Conservation (phyloP, 179 eudicot species). For the Drosera spatulata region DNA sequence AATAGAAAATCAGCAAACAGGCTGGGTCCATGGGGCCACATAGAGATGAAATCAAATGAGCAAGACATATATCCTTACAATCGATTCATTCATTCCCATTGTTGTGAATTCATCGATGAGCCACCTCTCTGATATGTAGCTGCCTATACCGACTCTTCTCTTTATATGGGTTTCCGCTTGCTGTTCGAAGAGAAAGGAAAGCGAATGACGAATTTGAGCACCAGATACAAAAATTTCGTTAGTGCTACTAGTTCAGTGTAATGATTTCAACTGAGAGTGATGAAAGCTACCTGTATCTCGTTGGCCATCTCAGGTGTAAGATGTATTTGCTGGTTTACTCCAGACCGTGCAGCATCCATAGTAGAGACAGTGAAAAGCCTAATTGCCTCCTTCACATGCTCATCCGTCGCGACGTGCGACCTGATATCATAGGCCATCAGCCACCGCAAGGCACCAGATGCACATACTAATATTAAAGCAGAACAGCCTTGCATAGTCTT, state of each 20-base stretch:
- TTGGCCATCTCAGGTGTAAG: slow-evolving; percentile 78
- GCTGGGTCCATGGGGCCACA: too few relatives aligned
- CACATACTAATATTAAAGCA: too few relatives aligned
- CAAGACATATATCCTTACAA: slow-evolving; percentile 32
- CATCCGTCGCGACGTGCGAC: slow-evolving; percentile 70
- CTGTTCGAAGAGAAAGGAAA: slow-evolving; percentile 24
- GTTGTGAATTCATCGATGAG: slow-evolving; percentile 81
- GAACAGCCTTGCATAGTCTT: too few relatives aligned
- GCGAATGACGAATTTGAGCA: slow-evolving; percentile 1
- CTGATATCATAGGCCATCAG: slow-evolving; percentile 19
- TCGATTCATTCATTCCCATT: slow-evolving; percentile 89
- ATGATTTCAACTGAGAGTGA: too few relatives aligned
- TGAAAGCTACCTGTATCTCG: slow-evolving; percentile 63
- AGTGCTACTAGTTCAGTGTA: too few relatives aligned
- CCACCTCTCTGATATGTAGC: slow-evolving; percentile 94
- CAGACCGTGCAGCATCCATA: slow-evolving; percentile 98
- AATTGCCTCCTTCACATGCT: slow-evolving; percentile 78
- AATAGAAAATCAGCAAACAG: too few relatives aligned
- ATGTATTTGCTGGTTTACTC: slow-evolving; percentile 73
- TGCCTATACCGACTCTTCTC: slow-evolving; percentile 96
- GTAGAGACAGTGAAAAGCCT: slow-evolving; percentile 83
- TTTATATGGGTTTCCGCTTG: slow-evolving; percentile 93
- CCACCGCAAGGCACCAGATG: neutral
- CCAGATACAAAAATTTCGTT: slow-evolving; percentile 2
- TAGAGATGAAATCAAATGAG: neutral